These are phyloP conservation scores for Sporobolomyces phaffii DNA, from an alignment of 768 basidiomycete species.

Conservation along the genomic window DNA sequence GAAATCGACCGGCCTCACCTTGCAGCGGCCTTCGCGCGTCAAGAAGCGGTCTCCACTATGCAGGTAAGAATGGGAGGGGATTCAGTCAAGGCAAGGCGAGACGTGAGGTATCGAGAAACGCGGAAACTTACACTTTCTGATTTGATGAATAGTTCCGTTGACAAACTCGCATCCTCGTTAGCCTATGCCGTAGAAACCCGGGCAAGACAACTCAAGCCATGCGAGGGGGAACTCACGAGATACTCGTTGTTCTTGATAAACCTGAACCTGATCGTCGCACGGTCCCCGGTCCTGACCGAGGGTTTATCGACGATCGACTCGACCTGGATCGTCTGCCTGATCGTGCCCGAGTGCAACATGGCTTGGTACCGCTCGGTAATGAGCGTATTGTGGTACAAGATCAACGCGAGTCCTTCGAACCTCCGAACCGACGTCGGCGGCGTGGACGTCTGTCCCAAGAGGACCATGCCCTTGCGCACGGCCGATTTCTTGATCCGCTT, in stretches of 20 bases:
- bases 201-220: background rate
- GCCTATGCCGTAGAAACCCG: background rate
- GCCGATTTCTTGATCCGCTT: slow-evolving; percentile 76
- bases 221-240: slow-evolving; percentile 46
- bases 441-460: slow-evolving; percentile 70
- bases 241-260: slow-evolving; percentile 72
- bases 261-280: slow-evolving; percentile 82
- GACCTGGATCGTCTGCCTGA: slow-evolving; percentile 43
- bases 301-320: slow-evolving; percentile 20
- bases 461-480: slow-evolving; percentile 90
- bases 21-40: slow-evolving; percentile 92
- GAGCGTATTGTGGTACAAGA: slow-evolving; percentile 57
- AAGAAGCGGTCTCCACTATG: slow-evolving; percentile 47
- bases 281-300: slow-evolving; percentile 57
- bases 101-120: background rate
- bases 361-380: slow-evolving; percentile 42
- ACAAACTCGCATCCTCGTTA: no score
- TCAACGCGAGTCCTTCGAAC: slow-evolving; percentile 90
- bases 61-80: background rate
- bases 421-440: slow-evolving; percentile 59
- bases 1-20: no score
- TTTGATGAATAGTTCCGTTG: no score
- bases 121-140: background rate
- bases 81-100: background rate
- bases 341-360: slow-evolving; percentile 43